Evolutionary conservation across 148 eudicot species (phyloP).

Genomic region (Arctostaphylos glauca): DNA sequence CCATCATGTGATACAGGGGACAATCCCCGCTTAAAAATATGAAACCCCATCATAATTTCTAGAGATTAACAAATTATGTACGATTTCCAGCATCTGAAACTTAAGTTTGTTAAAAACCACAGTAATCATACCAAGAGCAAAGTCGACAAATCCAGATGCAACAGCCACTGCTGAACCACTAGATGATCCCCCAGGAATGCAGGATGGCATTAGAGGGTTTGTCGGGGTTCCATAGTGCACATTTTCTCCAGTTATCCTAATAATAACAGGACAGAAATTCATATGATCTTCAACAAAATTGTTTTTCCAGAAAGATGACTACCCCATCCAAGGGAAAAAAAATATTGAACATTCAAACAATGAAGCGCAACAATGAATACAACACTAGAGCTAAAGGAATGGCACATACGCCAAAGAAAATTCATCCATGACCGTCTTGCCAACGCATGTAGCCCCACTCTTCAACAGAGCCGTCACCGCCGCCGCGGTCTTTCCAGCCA

Average conservation of each 20-base stretch:
- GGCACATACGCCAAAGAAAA: slow-evolving; percentile 61
- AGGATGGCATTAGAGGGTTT: slow-evolving; percentile 65
- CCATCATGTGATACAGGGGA: not conserved
- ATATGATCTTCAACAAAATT: not conserved
- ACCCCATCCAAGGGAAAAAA: too few relatives aligned
- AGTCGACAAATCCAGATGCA: slow-evolving; percentile 73
- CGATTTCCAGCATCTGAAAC: not conserved
- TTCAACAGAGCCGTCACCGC: slow-evolving; percentile 66
- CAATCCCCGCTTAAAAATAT: not conserved
- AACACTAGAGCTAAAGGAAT: not conserved
- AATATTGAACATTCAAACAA: too few relatives aligned
- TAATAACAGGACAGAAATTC: slow-evolving; percentile 23
- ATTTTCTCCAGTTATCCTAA: slow-evolving; percentile 87
- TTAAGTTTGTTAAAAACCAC: not conserved
- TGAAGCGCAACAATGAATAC: not conserved
- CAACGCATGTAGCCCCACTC: slow-evolving; percentile 83
- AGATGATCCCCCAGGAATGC: slow-evolving; percentile 84
- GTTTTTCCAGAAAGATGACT: not conserved
- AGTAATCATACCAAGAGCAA: slow-evolving; percentile 65
- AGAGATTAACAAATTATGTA: not conserved
- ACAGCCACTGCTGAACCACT: slow-evolving; percentile 97
- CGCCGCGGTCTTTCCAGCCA: slow-evolving; percentile 57
- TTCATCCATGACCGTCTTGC: slow-evolving; percentile 81
- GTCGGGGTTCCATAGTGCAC: slow-evolving; percentile 71
- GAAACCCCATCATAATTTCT: not conserved